Conservation (phyloP, 352 stramenopile species). For the Plasmopara viticola region DNA sequence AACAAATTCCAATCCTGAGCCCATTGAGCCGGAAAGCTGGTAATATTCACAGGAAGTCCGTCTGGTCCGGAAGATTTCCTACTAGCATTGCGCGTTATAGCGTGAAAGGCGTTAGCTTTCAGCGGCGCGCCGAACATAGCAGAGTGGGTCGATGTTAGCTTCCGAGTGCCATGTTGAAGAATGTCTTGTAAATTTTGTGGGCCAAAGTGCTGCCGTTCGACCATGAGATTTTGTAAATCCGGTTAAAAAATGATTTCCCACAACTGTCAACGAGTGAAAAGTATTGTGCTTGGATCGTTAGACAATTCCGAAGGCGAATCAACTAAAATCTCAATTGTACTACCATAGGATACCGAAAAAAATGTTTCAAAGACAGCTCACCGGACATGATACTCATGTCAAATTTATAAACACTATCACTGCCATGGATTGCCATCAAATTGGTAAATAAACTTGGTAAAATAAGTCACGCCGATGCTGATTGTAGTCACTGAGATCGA, state of each 20-base stretch:
- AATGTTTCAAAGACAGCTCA: not conserved
- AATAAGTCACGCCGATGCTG: not conserved
- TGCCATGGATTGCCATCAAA: not conserved
- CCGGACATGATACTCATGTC: slow-evolving; percentile 2
- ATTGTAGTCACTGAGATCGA: not conserved
- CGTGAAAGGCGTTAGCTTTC: not conserved
- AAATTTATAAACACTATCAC: slow-evolving; percentile 8
- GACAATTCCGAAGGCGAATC: slow-evolving; percentile 3
- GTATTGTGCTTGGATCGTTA: not conserved
- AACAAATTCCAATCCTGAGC: too few relatives aligned
- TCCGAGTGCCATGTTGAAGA: not conserved
- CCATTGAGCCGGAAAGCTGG: too few relatives aligned
- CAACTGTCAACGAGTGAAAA: slow-evolving; percentile 1
- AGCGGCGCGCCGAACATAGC: not conserved
- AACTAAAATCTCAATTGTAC: not conserved
- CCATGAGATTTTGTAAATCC: not conserved
- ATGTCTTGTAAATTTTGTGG: not conserved
- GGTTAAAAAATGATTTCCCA: slow-evolving; percentile 8
- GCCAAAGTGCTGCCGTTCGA: slow-evolving; percentile 1
- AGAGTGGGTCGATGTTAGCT: not conserved
- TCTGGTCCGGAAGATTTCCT: not conserved
- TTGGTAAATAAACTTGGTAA: slow-evolving; percentile 1
- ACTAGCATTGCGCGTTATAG: not conserved
- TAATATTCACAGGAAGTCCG: slow-evolving; percentile 1
- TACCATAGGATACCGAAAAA: not conserved